Percentiles rank a stretch among this genome's conserved stretches.
phyloP scores from a whole-genome alignment of 2,329 filamentous ascomycete species.

The Pseudocercospora musae region DNA sequence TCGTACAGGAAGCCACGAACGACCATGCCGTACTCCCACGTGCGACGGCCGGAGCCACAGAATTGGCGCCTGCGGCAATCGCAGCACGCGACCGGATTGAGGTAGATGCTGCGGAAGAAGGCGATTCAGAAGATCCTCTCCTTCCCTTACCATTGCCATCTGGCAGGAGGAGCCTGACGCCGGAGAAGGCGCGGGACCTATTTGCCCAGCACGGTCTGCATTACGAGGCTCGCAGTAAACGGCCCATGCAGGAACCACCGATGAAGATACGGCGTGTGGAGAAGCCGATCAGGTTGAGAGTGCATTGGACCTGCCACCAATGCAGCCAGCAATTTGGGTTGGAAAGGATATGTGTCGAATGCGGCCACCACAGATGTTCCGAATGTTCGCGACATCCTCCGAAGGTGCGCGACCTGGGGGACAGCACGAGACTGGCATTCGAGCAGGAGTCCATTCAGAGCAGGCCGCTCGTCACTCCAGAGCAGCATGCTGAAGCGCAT shows the following conservation, averaged over 20 bases:
- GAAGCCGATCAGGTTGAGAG: slow-evolving; percentile 73
- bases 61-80: not conserved
- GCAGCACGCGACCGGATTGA: slow-evolving; percentile 14
- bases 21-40: not conserved
- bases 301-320: slow-evolving; percentile 75
- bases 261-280: slow-evolving; percentile 31
- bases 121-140: slow-evolving; percentile 23
- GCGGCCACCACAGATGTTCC: slow-evolving; percentile 76
- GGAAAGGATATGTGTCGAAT: slow-evolving; percentile 70
- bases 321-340: slow-evolving; percentile 72
- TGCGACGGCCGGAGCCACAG: not conserved
- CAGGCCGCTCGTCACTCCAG: slow-evolving; percentile 18
- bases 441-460: slow-evolving; percentile 32
- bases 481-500: not conserved
- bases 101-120: slow-evolving; percentile 21
- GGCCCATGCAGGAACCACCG: slow-evolving; percentile 19
- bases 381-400: slow-evolving; percentile 73
- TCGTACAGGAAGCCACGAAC: not conserved
- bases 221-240: slow-evolving; percentile 22
- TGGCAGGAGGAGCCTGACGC: slow-evolving; percentile 13
- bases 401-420: slow-evolving; percentile 55
- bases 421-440: slow-evolving; percentile 44
- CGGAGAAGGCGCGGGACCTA: slow-evolving; percentile 36
- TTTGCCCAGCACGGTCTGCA: slow-evolving; percentile 45
- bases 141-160: slow-evolving; percentile 19